Evolutionary conservation across 192 early-diverging fungal species (phyloP), one percentile per base, ranked within the genome.

Genomic region (Mortierella alpina): DNA sequence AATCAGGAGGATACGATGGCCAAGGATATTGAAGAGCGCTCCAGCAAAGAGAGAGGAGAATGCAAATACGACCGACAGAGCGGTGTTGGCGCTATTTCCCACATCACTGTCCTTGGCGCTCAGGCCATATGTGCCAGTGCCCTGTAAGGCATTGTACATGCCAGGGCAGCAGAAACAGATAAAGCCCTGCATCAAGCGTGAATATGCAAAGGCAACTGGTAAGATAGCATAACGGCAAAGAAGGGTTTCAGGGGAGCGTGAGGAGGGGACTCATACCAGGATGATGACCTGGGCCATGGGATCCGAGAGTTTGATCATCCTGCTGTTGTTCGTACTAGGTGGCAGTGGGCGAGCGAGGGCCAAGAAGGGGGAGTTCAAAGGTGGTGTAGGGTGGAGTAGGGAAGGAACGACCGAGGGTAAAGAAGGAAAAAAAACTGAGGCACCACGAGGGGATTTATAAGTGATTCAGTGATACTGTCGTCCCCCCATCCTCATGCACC

Each of bases 81-180:
- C 91, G 12, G 91, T 92, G 67, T 88, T 88, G 79, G 90, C 92
- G 63, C 91, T 87, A 83, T 91, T 88, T 20, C 84, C 87, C n/a
- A 87, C 84, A 10, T 75, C 83, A 12, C 78, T 75, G 75, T 87
- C 84, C 46, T 66, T 56, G 52, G 65, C 9, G 0, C 6, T 11
- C 8, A 66, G 41, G 55, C 65, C 65, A 18, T 66, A 66, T 4
- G 65, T 31, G 20, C 65, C 65, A 31, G 65, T 54, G 17, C 84
- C 84, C 62, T 82, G 82, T 39, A 89, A 62, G 73, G 88, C 86
- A 60, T 89, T 89, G 83, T 90, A 94, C 92, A 94, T 94, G 63
- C 93, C 93, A 17, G 93, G 93, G 64, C 93, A 92, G 54, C 90
- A 88, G 85, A 94, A 94, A 70, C 91, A 92, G 50, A 94, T 87